Evolutionary conservation across 768 basidiomycete genomes (phyloP), one percentile per base, ranked within the genome.

Genomic region (Boletus speciosus): DNA sequence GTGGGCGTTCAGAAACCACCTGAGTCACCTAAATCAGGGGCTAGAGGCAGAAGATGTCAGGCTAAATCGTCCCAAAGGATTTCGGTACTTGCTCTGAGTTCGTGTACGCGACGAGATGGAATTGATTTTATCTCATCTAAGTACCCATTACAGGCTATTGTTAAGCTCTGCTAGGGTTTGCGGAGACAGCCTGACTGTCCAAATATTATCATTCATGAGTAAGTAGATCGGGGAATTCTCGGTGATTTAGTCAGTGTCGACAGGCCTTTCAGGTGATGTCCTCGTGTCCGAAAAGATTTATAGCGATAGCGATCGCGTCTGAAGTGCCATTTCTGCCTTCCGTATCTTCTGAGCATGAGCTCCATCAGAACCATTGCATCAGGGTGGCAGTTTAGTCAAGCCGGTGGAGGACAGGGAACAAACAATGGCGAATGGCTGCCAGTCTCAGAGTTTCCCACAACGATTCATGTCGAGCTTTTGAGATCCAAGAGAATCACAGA

Each of bases 401-500:
- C 85, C 34, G 81, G 80, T 23, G 85, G 84, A 14, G 83, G 81
- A 27, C 71, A 77, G 55, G 81, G 81, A 21, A 81, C 81, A 23
- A 75, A 78, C 51, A 73, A 80, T 27, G 83, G 76, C 39, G 87
- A 90, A 75, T 91, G 88, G 88, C 60, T 88, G 32, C 52, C 73
- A 6, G 78, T 78, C 27, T 79, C 82, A 25, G 70, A 77, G 52
- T 84, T 94, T 61, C 93, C 94, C 12, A 95, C 93, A 1, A 86
- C 84, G 1, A 86, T 93, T 12, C 93, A 97, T 59, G 89, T 89
- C 47, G 94, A 96, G 65, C 78, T 97, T 32, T 67, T 92, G 66
- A 86, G 82, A 65, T 63, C 77, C 37, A 78, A 81, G 59, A 88
- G 69, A 65, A 93, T 96, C 36, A 86, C 88, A 34, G 89, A 97